Conservation (phyloP, 2,329 filamentous ascomycete species). For the Colletotrichum tropicicola region DNA sequence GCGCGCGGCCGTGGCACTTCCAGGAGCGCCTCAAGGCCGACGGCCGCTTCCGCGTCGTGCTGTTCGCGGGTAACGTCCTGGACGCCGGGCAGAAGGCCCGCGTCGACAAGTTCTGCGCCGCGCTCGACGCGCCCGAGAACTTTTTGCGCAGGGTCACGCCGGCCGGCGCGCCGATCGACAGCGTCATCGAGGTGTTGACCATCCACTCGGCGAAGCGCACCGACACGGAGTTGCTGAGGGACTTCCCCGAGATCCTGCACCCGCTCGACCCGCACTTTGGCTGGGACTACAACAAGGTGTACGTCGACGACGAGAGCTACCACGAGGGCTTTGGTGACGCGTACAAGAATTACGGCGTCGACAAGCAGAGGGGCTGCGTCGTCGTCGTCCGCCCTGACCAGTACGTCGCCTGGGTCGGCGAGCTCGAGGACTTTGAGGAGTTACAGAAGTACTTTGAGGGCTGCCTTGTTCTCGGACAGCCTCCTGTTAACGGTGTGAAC, state of each 20-base stretch:
- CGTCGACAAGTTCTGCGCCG: constrained; percentile 56
- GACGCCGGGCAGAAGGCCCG: constrained; percentile 49
- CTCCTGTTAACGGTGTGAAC: neutral
- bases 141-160: constrained; percentile 42
- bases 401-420: constrained; percentile 61
- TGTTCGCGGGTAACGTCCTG: constrained; percentile 70
- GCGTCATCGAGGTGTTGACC: constrained; percentile 61
- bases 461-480: constrained; percentile 31
- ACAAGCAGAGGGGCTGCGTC: constrained; percentile 62
- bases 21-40: constrained; percentile 65
- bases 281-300: constrained; percentile 66
- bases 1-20: constrained; percentile 65
- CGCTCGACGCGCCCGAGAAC: constrained; percentile 39
- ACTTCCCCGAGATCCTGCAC: constrained; percentile 59
- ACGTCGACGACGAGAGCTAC: constrained; percentile 62
- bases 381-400: constrained; percentile 74
- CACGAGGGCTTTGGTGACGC: constrained; percentile 60
- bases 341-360: constrained; percentile 68
- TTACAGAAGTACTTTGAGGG: constrained; percentile 45
- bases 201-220: constrained; percentile 63
- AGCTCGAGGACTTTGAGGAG: constrained; percentile 45
- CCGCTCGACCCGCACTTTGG: constrained; percentile 56
- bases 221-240: constrained; percentile 55
- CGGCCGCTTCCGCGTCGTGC: constrained; percentile 65
- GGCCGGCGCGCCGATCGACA: constrained; percentile 31